phyloP scores from a whole-genome alignment of 495 filamentous ascomycete genomes.

The Aspergillus steynii region DNA sequence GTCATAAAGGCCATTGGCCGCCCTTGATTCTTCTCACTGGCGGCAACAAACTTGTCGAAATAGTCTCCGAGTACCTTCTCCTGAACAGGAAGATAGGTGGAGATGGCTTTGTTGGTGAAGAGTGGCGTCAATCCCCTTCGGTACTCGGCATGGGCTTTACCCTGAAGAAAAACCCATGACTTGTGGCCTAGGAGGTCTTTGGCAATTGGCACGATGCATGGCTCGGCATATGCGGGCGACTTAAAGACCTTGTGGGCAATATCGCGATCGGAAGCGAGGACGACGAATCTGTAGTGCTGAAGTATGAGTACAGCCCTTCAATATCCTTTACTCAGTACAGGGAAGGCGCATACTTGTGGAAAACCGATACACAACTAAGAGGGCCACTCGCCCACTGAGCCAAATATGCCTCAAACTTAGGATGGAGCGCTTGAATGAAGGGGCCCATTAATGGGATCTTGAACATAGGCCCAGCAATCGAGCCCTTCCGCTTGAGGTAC shows the following conservation, averaged over 20 bases:
- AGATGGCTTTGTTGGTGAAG: slow-evolving; percentile 85
- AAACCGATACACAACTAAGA: slow-evolving; percentile 90
- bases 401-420: slow-evolving; percentile 79
- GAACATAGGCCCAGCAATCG: slow-evolving; percentile 73
- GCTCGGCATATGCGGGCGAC: slow-evolving; percentile 81
- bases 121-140: slow-evolving; percentile 86
- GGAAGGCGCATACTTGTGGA: slow-evolving; percentile 75
- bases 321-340: neutral
- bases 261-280: slow-evolving; percentile 89
- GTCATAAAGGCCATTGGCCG: slow-evolving; percentile 77
- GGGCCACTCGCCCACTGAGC: slow-evolving; percentile 83
- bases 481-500: slow-evolving; percentile 79
- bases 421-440: slow-evolving; percentile 82
- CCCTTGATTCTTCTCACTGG: slow-evolving; percentile 60
- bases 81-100: slow-evolving; percentile 82
- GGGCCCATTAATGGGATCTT: slow-evolving; percentile 92
- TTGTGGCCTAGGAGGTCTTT: slow-evolving; percentile 82
- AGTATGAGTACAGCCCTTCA: neutral
- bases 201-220: slow-evolving; percentile 88
- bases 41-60: slow-evolving; percentile 69
- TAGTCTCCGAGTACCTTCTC: slow-evolving; percentile 81
- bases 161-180: slow-evolving; percentile 94
- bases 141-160: slow-evolving; percentile 86
- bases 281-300: slow-evolving; percentile 69
- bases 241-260: slow-evolving; percentile 94